phyloP scores from a whole-genome alignment of 2,329 filamentous ascomycete genomes.

The Hypoxylon sp. region DNA sequence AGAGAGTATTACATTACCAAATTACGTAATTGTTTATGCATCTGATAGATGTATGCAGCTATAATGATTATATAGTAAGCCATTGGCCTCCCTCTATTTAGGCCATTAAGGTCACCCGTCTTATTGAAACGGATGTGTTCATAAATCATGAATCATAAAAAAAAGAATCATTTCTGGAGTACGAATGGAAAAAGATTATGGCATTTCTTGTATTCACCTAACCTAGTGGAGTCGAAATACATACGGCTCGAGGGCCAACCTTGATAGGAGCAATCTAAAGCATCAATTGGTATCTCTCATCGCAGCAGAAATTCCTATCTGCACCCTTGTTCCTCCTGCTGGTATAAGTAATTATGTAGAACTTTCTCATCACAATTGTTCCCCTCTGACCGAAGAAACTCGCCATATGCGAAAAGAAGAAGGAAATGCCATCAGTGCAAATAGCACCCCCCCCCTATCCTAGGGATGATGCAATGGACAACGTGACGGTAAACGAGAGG shows the following conservation, averaged over 20 bases:
- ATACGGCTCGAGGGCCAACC: slow-evolving; percentile 14
- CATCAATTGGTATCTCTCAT: slow-evolving; percentile 41
- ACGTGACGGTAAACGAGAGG: slow-evolving; percentile 5
- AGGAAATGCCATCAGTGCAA: slow-evolving; percentile 10
- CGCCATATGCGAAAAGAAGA: slow-evolving; percentile 22
- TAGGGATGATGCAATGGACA: background rate
- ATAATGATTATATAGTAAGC: background rate
- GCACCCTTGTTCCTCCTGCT: slow-evolving; percentile 4
- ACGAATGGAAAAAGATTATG: background rate
- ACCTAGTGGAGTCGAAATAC: background rate
- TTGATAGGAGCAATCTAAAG: slow-evolving; percentile 23
- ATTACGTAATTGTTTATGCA: slow-evolving; percentile 15
- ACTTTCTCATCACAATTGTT: slow-evolving; percentile 6
- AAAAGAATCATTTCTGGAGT: background rate
- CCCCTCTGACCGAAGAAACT: background rate
- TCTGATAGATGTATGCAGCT: slow-evolving; percentile 1
- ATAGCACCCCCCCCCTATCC: background rate
- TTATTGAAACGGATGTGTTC: background rate
- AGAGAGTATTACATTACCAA: background rate
- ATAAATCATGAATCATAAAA: background rate
- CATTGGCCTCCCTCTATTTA: background rate
- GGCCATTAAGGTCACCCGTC: background rate
- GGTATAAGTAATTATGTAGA: slow-evolving; percentile 10
- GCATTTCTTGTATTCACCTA: slow-evolving; percentile 4
- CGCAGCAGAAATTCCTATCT: slow-evolving; percentile 29